These are phyloP conservation scores for Zygosaccharomyces sapae DNA, from an alignment of 1,139 yeast species.

Conservation along the genomic window DNA sequence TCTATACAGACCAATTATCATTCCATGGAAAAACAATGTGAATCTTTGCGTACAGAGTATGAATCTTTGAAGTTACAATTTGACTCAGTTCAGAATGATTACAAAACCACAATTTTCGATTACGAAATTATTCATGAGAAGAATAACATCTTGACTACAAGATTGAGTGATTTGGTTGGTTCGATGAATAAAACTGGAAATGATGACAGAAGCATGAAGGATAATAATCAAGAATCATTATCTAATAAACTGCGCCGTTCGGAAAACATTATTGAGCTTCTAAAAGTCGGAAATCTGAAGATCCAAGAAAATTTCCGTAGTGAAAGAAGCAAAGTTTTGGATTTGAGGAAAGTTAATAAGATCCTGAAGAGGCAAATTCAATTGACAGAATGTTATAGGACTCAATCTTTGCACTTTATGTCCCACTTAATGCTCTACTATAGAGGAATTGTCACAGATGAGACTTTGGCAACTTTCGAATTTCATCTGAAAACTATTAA, in stretches of 20 bases:
- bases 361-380: constrained; percentile 16
- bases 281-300: constrained; percentile 18
- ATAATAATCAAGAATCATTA: constrained; percentile 13
- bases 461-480: constrained; percentile 20
- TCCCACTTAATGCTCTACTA: constrained; percentile 27
- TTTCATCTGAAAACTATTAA: constrained; percentile 17
- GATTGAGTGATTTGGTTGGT: constrained; percentile 15
- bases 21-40: neutral
- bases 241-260: constrained; percentile 12
- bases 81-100: constrained; percentile 1
- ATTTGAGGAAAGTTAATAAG: constrained; percentile 17
- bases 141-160: constrained; percentile 15
- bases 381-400: constrained; percentile 21
- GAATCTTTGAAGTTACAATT: neutral
- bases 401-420: constrained; percentile 26
- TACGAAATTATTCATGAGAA: constrained; percentile 18
- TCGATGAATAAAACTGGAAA: constrained; percentile 13
- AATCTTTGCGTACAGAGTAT: neutral
- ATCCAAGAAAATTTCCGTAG: constrained; percentile 20
- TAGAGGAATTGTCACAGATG: constrained; percentile 19
- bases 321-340: constrained; percentile 25
- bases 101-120: constrained; percentile 13
- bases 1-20: neutral
- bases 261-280: constrained; percentile 13
- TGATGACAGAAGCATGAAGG: constrained; percentile 13